These are phyloP conservation scores for Claviceps fusiformis DNA, from an alignment of 2,329 filamentous ascomycete genomes.

Conservation along the genomic window DNA sequence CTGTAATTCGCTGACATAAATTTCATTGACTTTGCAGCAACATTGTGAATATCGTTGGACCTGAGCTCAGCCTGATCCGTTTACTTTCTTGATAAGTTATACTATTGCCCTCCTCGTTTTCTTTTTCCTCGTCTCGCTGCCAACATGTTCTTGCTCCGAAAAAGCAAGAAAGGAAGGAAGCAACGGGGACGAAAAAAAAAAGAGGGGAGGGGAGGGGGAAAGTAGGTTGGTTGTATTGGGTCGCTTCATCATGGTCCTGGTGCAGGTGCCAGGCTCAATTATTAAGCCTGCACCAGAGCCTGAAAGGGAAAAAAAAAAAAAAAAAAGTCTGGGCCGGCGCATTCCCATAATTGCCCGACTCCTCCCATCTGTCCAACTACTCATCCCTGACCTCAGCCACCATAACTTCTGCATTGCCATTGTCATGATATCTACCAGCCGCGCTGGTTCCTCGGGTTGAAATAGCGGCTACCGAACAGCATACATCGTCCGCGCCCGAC, in stretches of 20 bases:
- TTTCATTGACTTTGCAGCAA: neutral
- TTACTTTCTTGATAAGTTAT: neutral
- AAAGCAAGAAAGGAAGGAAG: neutral
- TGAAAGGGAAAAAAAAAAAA: neutral
- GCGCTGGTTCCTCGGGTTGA: neutral
- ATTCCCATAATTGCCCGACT: slow-evolving; percentile 5
- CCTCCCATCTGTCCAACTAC: slow-evolving; percentile 6
- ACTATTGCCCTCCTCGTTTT: too few relatives aligned
- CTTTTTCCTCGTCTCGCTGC: too few relatives aligned
- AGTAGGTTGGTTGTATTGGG: too few relatives aligned
- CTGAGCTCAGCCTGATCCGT: neutral
- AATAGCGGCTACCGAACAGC: neutral
- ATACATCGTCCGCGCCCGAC: neutral
- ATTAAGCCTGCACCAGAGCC: neutral
- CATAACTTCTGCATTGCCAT: neutral
- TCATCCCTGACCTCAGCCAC: slow-evolving; percentile 1
- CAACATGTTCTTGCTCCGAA: too few relatives aligned
- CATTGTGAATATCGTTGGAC: neutral
- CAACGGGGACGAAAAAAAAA: neutral
- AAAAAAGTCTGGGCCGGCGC: neutral
- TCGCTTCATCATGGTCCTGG: neutral
- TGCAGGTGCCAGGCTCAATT: neutral
- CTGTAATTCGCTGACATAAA: too few relatives aligned
- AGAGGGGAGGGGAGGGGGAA: neutral
- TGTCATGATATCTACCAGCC: neutral